phyloP scores from a whole-genome alignment of 2,329 filamentous ascomycete genomes.

The Camptophora hylomeconis region DNA sequence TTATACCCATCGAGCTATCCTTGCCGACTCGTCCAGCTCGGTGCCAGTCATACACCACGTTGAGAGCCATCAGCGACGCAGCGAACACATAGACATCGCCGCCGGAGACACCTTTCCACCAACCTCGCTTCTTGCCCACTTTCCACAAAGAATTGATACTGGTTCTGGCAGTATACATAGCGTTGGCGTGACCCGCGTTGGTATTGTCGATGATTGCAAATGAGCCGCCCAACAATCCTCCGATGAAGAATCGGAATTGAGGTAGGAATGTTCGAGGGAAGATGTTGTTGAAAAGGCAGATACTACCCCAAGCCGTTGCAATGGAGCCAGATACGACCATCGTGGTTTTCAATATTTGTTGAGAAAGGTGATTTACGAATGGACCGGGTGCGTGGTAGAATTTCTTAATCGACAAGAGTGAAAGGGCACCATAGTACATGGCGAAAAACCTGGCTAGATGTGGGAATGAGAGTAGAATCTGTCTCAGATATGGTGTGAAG shows the following conservation, averaged over 20 bases:
- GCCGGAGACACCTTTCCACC: conserved; percentile 71
- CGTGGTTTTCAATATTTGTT: conserved; percentile 58
- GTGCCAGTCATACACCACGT: conserved; percentile 15
- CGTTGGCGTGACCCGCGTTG: conserved; percentile 43
- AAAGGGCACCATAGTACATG: conserved; percentile 52
- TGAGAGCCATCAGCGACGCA: conserved; percentile 48
- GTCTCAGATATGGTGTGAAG: conserved; percentile 71
- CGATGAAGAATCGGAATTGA: conserved; percentile 78
- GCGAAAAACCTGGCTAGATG: conserved; percentile 63
- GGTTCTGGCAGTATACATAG: conserved; percentile 65
- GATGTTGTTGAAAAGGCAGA: conserved; percentile 76
- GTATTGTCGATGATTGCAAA: conserved; percentile 66
- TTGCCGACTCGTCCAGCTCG: conserved; percentile 7
- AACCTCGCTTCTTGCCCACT: conserved; percentile 77
- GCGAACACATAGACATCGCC: conserved; percentile 81
- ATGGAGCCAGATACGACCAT: conserved; percentile 72
- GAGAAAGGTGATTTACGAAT: conserved; percentile 52
- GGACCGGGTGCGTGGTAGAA: conserved; percentile 58
- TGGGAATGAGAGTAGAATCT: conserved; percentile 75
- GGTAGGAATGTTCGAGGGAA: conserved; percentile 63
- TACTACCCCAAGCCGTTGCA: conserved; percentile 72
- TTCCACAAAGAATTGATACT: conserved; percentile 81
- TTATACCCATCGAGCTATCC: conserved; percentile 10
- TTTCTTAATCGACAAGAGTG: conserved; percentile 53
- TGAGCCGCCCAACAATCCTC: conserved; percentile 70